Base-by-base conservation (phyloP, 2,329 filamentous ascomycete species). In the Aspergillus sp. region DNA sequence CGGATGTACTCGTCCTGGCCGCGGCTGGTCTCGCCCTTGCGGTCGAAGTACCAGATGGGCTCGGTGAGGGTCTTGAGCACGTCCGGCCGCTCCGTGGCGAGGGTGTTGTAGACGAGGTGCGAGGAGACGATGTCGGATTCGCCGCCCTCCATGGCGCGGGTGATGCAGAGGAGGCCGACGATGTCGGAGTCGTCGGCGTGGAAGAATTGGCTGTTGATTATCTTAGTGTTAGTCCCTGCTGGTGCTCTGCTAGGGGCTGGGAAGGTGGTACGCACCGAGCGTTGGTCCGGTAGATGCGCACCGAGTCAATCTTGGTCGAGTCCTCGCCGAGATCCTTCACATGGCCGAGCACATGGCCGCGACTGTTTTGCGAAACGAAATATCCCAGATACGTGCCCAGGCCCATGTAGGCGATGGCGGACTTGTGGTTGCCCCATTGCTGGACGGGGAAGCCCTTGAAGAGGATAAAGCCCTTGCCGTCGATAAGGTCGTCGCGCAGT, bases 21-120 rank as follows among this genome's bases (percentile, higher is more conserved):
- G 13, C 78, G 74, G 19, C 84, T 88, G 1, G 82, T 84, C 76
- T 95, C 90, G 10, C 90, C 90, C 76, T 95, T 95, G 50, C 90
- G 86, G 72, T 95, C 90, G 69, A 95, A 93, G 75, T 95, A 94
- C 90, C 90, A 95, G 58, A 90, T 83, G 0, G 90, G 90, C 67
- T 86, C 75, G 1, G 88, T 87, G 49, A 95, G 77, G 5, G 85
- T 79, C 68, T 88, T 83, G 0, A 89, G 86, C 1, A 95, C 86
- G 63, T 93, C 90, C 0, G 90, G 89, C 20, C 89, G 80, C 66
- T 93, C 84, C 36, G 71, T 72, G 67, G 90, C 88, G 33, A 95
- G 78, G 35, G 81, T 81, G 72, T 95, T 95, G 83, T 88, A 95
- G 36, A 95, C 88, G 60, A 85, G 76, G 69, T 95, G 90, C 16